Percentiles rank a stretch among this genome's conserved stretches.
Conservation (phyloP, 371 early-diverging fungal genomes). For the Mortierella sp. region DNA sequence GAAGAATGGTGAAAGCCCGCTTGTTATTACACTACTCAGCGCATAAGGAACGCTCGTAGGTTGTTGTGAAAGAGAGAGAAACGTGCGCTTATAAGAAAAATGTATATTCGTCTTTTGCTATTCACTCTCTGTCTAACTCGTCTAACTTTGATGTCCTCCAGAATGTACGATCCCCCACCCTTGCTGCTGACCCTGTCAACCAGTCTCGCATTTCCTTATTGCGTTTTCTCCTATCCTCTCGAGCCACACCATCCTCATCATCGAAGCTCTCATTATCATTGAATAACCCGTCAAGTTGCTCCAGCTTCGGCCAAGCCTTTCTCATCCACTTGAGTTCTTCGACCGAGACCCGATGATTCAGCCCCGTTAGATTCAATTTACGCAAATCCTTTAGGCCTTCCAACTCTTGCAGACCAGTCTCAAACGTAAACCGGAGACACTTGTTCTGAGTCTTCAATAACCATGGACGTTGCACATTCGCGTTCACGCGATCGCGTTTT, state of each 20-base stretch:
- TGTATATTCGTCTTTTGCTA: too few relatives aligned
- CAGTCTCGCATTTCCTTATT: slow-evolving; percentile 1
- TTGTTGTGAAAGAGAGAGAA: too few relatives aligned
- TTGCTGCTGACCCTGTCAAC: not conserved
- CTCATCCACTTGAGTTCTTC: slow-evolving; percentile 22
- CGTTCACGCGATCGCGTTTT: not conserved
- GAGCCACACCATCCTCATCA: not conserved
- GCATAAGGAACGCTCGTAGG: too few relatives aligned
- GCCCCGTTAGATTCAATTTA: not conserved
- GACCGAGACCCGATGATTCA: slow-evolving; percentile 5
- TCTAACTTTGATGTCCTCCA: slow-evolving; percentile 2
- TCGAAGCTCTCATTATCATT: too few relatives aligned
- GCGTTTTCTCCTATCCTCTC: slow-evolving; percentile 1
- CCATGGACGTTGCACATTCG: not conserved
- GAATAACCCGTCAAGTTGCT: slow-evolving; percentile 5
- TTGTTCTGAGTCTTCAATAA: slow-evolving; percentile 7
- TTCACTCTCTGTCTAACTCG: too few relatives aligned
- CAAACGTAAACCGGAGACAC: slow-evolving; percentile 7
- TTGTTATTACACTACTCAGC: too few relatives aligned
- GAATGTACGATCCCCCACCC: not conserved
- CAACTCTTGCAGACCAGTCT: slow-evolving; percentile 4
- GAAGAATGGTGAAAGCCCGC: too few relatives aligned
- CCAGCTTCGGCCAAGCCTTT: slow-evolving; percentile 7
- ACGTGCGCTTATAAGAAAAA: too few relatives aligned
- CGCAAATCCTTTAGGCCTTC: slow-evolving; percentile 10